Evolutionary conservation across 176 grass and related monocot genomes (phyloP).

Genomic region (Tuctoria greenei): DNA sequence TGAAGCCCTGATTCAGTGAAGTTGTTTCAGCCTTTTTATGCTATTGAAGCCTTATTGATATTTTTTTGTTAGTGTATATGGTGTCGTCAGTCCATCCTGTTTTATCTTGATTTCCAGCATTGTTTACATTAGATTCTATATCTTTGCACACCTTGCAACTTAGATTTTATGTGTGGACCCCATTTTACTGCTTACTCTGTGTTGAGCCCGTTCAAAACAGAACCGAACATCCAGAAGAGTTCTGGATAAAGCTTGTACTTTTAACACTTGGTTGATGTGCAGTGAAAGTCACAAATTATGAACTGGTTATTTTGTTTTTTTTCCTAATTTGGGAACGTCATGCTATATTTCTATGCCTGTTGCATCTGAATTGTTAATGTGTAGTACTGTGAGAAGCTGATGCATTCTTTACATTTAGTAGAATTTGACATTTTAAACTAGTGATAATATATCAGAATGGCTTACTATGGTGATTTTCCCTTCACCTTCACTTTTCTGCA

Average conservation of each 20-base stretch:
- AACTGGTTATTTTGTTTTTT: background rate
- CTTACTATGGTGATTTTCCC: background rate
- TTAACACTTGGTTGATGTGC: background rate
- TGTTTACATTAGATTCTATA: background rate
- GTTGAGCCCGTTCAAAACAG: background rate
- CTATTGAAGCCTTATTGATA: background rate
- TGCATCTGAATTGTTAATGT: background rate
- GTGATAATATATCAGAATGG: background rate
- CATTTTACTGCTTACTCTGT: background rate
- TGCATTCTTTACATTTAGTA: background rate
- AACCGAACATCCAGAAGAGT: background rate
- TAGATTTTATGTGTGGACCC: conserved; percentile 4
- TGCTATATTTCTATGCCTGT: background rate
- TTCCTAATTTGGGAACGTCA: background rate
- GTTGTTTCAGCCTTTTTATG: background rate
- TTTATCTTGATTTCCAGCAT: background rate
- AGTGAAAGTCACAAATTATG: background rate
- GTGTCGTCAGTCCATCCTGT: background rate
- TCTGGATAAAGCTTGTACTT: background rate
- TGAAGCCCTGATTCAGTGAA: background rate
- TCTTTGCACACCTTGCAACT: background rate
- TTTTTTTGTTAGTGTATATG: background rate
- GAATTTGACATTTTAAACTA: background rate
- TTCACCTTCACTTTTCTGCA: background rate
- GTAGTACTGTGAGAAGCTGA: background rate